Conservation (phyloP, 495 filamentous ascomycete species). For the Annulohypoxylon maeteangense region DNA sequence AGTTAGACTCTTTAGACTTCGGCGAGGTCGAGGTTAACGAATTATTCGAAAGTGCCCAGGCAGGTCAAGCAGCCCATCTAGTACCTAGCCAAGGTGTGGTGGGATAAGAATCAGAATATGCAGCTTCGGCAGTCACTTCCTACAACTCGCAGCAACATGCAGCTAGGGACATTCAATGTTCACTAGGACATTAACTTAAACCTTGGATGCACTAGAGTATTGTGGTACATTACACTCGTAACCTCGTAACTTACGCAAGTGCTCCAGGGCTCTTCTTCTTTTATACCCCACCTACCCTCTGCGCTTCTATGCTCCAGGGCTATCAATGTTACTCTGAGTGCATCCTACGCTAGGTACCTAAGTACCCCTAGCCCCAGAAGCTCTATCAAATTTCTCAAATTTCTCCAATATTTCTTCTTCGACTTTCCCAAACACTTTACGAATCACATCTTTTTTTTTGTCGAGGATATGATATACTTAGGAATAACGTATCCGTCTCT, state of each 20-base stretch:
- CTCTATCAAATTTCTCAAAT: not conserved
- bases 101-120: not conserved
- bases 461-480: not conserved
- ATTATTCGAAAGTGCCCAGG: too few species aligned
- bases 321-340: not conserved
- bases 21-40: not conserved
- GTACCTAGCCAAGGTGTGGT: too few species aligned
- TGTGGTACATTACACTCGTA: too few species aligned
- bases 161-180: not conserved
- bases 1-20: not conserved
- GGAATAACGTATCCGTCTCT: not conserved
- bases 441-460: not conserved
- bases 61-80: too few species aligned
- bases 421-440: not conserved
- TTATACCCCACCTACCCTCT: constrained; percentile 2
- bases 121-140: constrained; percentile 12
- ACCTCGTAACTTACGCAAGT: constrained; percentile 2
- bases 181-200: not conserved
- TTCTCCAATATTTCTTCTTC: not conserved
- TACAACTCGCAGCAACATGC: constrained; percentile 9
- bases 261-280: not conserved
- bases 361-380: not conserved
- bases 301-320: not conserved
- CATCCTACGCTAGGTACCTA: not conserved
- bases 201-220: not conserved